Percentiles rank a stretch among this genome's conserved stretches.
Evolutionary conservation across 768 basidiomycete species (phyloP).

Genomic region (Kwoniella bestiolae): DNA sequence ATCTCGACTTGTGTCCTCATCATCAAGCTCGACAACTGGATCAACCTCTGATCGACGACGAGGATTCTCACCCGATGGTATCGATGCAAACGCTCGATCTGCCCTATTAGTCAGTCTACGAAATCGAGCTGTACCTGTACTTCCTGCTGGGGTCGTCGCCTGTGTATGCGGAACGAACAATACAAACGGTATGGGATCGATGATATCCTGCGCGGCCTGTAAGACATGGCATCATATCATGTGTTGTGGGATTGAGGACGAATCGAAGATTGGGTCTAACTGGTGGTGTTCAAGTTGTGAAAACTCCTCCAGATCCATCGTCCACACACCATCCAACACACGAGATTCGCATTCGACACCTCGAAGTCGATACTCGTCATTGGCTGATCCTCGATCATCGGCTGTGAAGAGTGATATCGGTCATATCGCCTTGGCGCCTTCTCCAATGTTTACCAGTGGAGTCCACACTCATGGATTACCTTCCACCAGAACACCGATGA

Average conservation of each 20-base stretch:
- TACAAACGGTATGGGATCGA: slow-evolving; percentile 32
- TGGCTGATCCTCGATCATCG: slow-evolving; percentile 39
- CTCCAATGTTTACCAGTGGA: slow-evolving; percentile 39
- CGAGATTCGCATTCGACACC: slow-evolving; percentile 25
- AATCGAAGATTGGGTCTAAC: slow-evolving; percentile 27
- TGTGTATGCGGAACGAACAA: slow-evolving; percentile 38
- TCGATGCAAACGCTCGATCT: slow-evolving; percentile 37
- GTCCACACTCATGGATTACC: slow-evolving; percentile 3
- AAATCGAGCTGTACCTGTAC: slow-evolving; percentile 28
- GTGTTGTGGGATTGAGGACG: slow-evolving; percentile 44
- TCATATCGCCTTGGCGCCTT: slow-evolving; percentile 50
- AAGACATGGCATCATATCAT: slow-evolving; percentile 50
- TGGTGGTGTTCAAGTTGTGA: slow-evolving; percentile 48
- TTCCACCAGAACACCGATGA: slow-evolving; percentile 28
- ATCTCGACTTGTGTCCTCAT: slow-evolving; percentile 20
- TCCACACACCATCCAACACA: slow-evolving; percentile 22
- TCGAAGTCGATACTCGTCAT: slow-evolving; percentile 34
- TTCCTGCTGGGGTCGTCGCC: slow-evolving; percentile 35
- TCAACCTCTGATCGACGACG: slow-evolving; percentile 1
- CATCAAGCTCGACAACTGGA: slow-evolving; percentile 10
- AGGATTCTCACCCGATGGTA: slow-evolving; percentile 11
- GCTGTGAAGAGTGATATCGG: slow-evolving; percentile 41
- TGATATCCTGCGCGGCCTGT: slow-evolving; percentile 45
- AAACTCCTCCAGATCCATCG: slow-evolving; percentile 19
- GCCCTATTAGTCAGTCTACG: slow-evolving; percentile 42